These are phyloP conservation scores for Boechera divaricarpa DNA, from an alignment of 345 rosid genomes.

Conservation along the genomic window DNA sequence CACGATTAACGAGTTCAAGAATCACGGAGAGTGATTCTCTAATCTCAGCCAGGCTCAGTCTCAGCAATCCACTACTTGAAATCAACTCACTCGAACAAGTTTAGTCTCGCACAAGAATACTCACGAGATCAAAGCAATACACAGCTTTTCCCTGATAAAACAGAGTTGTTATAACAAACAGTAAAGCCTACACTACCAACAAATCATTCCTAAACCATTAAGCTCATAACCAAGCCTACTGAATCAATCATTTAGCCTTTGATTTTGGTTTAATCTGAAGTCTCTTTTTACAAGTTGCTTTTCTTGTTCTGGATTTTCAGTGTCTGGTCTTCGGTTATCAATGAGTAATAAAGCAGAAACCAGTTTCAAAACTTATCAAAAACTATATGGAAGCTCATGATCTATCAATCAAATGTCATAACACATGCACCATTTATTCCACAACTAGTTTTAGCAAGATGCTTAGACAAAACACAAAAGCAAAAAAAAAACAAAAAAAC, in stretches of 20 bases:
- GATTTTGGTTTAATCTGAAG: background rate
- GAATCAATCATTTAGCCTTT: no score
- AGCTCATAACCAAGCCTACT: background rate
- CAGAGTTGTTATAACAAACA: background rate
- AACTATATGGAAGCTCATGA: background rate
- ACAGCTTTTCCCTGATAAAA: background rate
- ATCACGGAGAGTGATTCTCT: background rate
- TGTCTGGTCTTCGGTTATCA: background rate
- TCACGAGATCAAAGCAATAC: background rate
- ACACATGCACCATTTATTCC: slow-evolving; percentile 30
- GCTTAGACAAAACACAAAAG: background rate
- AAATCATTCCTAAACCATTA: background rate
- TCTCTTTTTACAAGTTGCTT: background rate
- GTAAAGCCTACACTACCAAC: background rate
- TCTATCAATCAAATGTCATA: background rate
- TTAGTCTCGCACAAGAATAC: background rate
- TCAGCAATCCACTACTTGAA: background rate
- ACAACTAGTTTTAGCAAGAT: slow-evolving; percentile 29
- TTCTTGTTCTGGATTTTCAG: background rate
- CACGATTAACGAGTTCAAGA: background rate
- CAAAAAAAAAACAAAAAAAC: background rate
- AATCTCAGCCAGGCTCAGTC: background rate
- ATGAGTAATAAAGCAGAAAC: background rate
- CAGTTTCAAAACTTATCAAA: slow-evolving; percentile 10
- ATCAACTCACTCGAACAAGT: background rate